A percentile compares a stretch with the other conserved stretches of the same genome.
Conservation (phyloP, 2,329 filamentous ascomycete genomes). For the Hirsutella thompsonii region DNA sequence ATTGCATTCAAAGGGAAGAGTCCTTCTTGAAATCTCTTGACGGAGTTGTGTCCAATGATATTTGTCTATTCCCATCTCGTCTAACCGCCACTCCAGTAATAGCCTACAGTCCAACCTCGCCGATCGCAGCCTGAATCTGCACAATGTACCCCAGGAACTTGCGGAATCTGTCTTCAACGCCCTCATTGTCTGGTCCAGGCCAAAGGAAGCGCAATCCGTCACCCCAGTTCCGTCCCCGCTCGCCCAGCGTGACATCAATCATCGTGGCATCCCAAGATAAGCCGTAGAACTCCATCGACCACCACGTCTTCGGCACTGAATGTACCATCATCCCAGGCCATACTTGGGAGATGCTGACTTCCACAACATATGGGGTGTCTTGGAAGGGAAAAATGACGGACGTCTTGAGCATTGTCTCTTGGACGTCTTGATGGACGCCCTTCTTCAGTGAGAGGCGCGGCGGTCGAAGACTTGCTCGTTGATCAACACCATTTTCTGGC, state of each 20-base stretch:
- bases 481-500: neutral
- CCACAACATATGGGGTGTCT: constrained; percentile 18
- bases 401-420: constrained; percentile 13
- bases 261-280: constrained; percentile 23
- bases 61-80: no score
- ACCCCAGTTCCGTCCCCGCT: constrained; percentile 17
- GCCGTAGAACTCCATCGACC: constrained; percentile 19
- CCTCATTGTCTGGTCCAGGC: constrained; percentile 12
- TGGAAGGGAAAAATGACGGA: constrained; percentile 16
- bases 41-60: no score
- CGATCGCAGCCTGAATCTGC: constrained; percentile 16
- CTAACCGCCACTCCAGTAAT: no score
- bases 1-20: no score
- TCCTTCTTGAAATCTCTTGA: no score
- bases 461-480: neutral
- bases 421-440: constrained; percentile 1
- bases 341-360: constrained; percentile 15
- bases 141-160: constrained; percentile 18
- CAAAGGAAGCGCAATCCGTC: constrained; percentile 16
- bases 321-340: constrained; percentile 12
- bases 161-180: constrained; percentile 14
- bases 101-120: constrained; percentile 6
- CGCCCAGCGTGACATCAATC: constrained; percentile 13
- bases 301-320: constrained; percentile 11
- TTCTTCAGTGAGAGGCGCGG: neutral